These are phyloP conservation scores for Sclerotiophoma versabilis DNA, from an alignment of 2,329 filamentous ascomycete genomes.

Conservation along the genomic window DNA sequence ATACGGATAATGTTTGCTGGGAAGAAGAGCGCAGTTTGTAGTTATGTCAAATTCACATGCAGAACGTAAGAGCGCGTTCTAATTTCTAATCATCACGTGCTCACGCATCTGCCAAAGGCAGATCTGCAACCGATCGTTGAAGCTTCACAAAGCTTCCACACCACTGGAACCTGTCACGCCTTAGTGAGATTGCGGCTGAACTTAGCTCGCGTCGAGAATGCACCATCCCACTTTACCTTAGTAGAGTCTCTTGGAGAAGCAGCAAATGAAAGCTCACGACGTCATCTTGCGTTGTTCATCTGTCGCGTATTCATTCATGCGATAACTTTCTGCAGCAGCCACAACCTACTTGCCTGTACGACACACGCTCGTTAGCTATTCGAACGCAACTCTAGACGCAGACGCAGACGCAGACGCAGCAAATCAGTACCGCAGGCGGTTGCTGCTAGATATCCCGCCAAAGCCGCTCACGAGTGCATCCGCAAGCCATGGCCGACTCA, in stretches of 20 bases:
- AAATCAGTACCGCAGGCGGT: conserved; percentile 7
- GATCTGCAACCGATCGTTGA: conserved; percentile 10
- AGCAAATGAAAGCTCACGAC: conserved; percentile 10
- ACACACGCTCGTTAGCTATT: background rate
- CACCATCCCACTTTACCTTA: background rate
- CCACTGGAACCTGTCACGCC: background rate
- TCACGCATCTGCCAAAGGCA: conserved; percentile 7
- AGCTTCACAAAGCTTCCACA: conserved; percentile 16
- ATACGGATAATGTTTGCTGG: conserved; percentile 46
- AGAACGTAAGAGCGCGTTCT: conserved; percentile 30
- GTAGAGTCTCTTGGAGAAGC: background rate
- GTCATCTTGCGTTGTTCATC: conserved; percentile 11
- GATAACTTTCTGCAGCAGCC: background rate
- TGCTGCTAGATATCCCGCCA: background rate
- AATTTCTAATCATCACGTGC: conserved; percentile 27
- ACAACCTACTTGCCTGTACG: too few relatives aligned
- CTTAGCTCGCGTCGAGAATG: background rate
- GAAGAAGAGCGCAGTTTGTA: conserved; percentile 3
- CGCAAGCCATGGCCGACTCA: conserved; percentile 70
- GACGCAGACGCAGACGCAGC: background rate
- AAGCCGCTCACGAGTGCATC: conserved; percentile 8
- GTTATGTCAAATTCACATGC: conserved; percentile 20
- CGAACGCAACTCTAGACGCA: background rate
- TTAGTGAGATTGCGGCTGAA: conserved; percentile 5
- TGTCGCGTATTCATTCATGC: conserved; percentile 1